A percentile compares a stretch with the other conserved stretches of the same genome.
These are phyloP conservation scores for Apiotrichum siamense DNA, from an alignment of 1,284 basidiomycete genomes.

Conservation along the genomic window DNA sequence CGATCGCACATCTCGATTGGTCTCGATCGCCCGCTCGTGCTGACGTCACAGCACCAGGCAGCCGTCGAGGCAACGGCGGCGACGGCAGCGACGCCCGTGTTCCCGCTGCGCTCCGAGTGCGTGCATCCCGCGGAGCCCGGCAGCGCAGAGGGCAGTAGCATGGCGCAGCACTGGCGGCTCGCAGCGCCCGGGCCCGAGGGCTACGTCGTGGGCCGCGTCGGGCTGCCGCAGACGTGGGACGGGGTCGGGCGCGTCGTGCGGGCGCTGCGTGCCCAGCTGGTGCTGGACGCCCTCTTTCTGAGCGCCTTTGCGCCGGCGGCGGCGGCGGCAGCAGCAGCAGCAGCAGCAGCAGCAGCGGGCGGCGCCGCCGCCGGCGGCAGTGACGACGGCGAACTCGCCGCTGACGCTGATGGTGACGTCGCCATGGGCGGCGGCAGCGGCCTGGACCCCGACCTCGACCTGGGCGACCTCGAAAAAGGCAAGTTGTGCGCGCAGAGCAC, in stretches of 20 bases:
- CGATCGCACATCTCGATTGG: not conserved
- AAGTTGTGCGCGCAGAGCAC: too few species aligned
- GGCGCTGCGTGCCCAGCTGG: slow-evolving; percentile 24
- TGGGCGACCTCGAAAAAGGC: slow-evolving; percentile 9
- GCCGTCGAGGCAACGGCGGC: not conserved
- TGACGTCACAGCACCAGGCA: slow-evolving; percentile 4
- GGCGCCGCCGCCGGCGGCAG: slow-evolving; percentile 4
- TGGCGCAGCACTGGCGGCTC: slow-evolving; percentile 36
- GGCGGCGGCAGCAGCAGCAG: not conserved
- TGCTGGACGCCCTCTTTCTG: slow-evolving; percentile 28
- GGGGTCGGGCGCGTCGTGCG: slow-evolving; percentile 15
- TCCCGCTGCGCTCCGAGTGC: slow-evolving; percentile 31
- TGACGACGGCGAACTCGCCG: slow-evolving; percentile 7
- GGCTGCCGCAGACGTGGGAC: slow-evolving; percentile 13
- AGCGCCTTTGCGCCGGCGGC: slow-evolving; percentile 3
- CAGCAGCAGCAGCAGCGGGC: not conserved
- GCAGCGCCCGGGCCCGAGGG: slow-evolving; percentile 33
- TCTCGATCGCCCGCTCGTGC: not conserved
- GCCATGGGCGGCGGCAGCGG: slow-evolving; percentile 3
- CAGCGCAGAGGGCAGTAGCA: not conserved
- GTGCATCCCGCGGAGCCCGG: slow-evolving; percentile 11
- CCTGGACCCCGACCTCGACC: too few species aligned
- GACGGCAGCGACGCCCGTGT: slow-evolving; percentile 8
- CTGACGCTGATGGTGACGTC: not conserved
- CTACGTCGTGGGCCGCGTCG: slow-evolving; percentile 33